Evolutionary conservation across 805 yeast species (phyloP).

Genomic region (Peterozyma toletana): DNA sequence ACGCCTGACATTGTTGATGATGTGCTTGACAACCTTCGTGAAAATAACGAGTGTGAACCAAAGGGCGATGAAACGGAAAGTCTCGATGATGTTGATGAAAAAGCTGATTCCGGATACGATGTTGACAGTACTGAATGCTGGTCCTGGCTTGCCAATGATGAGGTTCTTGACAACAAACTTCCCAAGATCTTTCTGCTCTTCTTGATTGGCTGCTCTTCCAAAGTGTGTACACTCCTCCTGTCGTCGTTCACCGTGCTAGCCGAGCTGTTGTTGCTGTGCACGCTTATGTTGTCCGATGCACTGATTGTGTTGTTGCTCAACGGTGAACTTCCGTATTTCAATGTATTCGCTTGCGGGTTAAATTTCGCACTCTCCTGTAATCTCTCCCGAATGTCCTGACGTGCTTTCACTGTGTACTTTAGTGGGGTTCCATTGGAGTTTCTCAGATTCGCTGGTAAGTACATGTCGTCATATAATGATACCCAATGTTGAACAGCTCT

Average conservation of each 20-base stretch:
- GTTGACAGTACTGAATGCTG: background rate
- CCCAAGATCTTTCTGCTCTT: slow-evolving; percentile 7
- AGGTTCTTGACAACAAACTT: background rate
- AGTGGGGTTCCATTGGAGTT: slow-evolving; percentile 7
- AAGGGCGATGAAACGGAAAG: background rate
- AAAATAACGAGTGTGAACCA: slow-evolving; percentile 2
- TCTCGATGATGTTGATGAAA: background rate
- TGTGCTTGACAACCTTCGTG: slow-evolving; percentile 3
- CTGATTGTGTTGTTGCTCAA: slow-evolving; percentile 11
- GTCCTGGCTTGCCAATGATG: background rate
- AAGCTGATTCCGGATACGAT: background rate
- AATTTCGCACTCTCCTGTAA: background rate
- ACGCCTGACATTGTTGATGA: background rate
- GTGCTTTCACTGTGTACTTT: slow-evolving; percentile 6
- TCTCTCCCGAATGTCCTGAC: slow-evolving; percentile 7
- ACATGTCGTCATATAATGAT: slow-evolving; percentile 1
- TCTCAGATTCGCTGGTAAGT: slow-evolving; percentile 6
- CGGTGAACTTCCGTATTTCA: slow-evolving; percentile 26
- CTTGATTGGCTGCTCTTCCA: slow-evolving; percentile 5
- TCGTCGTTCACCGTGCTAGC: background rate
- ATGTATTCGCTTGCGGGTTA: background rate
- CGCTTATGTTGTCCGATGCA: slow-evolving; percentile 5
- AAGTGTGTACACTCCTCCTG: too few relatives aligned
- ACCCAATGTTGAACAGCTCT: too few relatives aligned
- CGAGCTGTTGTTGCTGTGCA: background rate